Percentiles rank a stretch among this genome's conserved stretches.
Conservation (phyloP, 1,139 yeast species). For the Saccharomyces hybrid region DNA sequence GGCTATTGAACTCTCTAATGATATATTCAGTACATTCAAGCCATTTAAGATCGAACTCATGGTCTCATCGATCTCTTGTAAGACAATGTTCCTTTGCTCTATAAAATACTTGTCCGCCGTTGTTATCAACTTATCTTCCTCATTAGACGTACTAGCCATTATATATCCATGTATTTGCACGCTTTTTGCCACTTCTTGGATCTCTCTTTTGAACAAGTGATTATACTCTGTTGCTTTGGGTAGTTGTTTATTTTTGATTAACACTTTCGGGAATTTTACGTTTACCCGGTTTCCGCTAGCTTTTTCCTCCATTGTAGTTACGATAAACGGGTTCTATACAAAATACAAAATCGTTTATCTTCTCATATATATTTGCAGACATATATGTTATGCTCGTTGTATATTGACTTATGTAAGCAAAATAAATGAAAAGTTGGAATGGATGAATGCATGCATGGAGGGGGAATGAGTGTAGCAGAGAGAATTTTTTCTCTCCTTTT, state of each 20-base stretch:
- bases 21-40: conserved; percentile 43
- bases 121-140: conserved; percentile 8
- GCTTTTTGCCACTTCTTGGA: neutral
- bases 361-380: neutral
- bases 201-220: no score
- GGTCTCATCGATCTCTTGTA: conserved; percentile 31
- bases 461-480: neutral
- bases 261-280: neutral
- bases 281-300: neutral
- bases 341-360: neutral
- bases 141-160: neutral
- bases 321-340: neutral
- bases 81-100: conserved; percentile 26
- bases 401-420: neutral
- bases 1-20: conserved; percentile 44
- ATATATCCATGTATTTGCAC: neutral
- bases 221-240: no score
- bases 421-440: neutral
- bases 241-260: no score
- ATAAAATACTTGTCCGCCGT: conserved; percentile 25
- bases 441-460: neutral
- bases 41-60: conserved; percentile 47
- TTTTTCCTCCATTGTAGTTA: no score
- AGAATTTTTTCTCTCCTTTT: neutral
- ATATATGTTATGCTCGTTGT: neutral